These are phyloP conservation scores for Buxus sempervirens DNA, from an alignment of 164 flowering plant species.

Conservation along the genomic window DNA sequence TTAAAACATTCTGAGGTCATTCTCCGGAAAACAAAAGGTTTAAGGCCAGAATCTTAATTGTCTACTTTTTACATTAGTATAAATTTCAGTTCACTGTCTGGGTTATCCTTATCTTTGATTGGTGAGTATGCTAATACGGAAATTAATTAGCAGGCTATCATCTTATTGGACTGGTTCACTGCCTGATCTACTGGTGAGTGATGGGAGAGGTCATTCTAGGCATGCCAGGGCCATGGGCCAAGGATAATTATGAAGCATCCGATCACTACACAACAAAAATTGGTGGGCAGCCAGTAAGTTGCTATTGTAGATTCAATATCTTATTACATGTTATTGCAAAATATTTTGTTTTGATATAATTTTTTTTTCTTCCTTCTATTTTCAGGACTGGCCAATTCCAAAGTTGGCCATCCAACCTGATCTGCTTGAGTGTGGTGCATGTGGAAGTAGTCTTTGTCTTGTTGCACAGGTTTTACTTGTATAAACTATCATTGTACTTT, in stretches of 20 bases:
- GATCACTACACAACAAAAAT: conserved; percentile 83
- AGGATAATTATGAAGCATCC: conserved; percentile 52
- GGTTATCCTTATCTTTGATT: too few species aligned
- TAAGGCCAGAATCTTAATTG: too few species aligned
- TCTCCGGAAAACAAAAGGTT: too few species aligned
- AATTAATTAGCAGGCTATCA: too few species aligned
- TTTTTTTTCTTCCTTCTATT: not conserved
- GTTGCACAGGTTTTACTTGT: conserved; percentile 61
- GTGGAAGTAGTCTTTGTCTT: conserved; percentile 54
- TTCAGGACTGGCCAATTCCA: conserved; percentile 73
- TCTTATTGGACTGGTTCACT: not conserved
- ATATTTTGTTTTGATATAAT: not conserved
- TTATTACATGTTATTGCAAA: not conserved
- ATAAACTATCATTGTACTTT: not conserved
- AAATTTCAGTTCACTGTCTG: too few species aligned
- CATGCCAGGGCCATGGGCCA: conserved; percentile 93
- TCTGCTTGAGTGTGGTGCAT: conserved; percentile 49
- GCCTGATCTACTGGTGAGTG: conserved; percentile 1
- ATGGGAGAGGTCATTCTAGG: conserved; percentile 67
- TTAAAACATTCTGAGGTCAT: too few species aligned
- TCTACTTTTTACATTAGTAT: too few species aligned
- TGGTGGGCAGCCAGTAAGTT: conserved; percentile 82
- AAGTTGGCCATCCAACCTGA: conserved; percentile 20
- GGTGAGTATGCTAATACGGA: too few species aligned
- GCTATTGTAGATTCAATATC: not conserved